Evolutionary conservation across 1,139 yeast genomes (phyloP), one percentile per base, ranked within the genome.

Genomic region (Oligophagozyma castellii): DNA sequence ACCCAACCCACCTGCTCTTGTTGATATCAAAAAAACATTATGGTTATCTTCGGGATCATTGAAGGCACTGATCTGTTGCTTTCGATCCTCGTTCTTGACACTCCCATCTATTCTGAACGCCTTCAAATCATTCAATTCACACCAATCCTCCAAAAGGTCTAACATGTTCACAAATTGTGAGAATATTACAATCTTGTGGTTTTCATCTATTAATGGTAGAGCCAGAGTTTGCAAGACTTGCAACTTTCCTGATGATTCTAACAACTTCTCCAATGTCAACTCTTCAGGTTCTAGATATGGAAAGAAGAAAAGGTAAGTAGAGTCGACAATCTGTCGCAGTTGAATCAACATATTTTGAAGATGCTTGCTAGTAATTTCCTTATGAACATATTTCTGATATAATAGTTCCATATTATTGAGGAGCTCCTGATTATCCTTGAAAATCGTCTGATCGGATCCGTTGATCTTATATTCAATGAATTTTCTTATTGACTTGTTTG

Each of bases 1-100:
- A 2, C 98, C 98, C 16, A 89, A 65, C 0, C 96, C 96, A 8
- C 96, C 98, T 0, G 96, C 89, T 36, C 96, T 64, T 0, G 98
- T 89, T 8, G 94, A 78, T 11, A 89, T 59, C 29, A 89, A 53
- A 41, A 89, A 89, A 1, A 55, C 53, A 2, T 55, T 38, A 10
- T 57, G 51, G 14, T 53, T 45, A 23, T 51, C 51, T 5, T 51
- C 47, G 4, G 50, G 37, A 12, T 48, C 31, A 23, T 59, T 58
- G 52, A 89, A 89, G 2, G 46, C 46, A 2, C 59, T 57, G 26
- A 89, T 80, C 39, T 74, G 70, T 10, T 56, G 63, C 34, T 77
- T 75, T 34, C 98, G 63, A 5, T 68, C 75, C 1, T 52, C 66
- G 39, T 78, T 89, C 13, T 65, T 50, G 2, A 76, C 70, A 3